Percentiles rank a stretch among this genome's conserved stretches.
These are phyloP conservation scores for Colletotrichum theobromicola DNA, from an alignment of 2,329 filamentous ascomycete genomes.

Conservation along the genomic window DNA sequence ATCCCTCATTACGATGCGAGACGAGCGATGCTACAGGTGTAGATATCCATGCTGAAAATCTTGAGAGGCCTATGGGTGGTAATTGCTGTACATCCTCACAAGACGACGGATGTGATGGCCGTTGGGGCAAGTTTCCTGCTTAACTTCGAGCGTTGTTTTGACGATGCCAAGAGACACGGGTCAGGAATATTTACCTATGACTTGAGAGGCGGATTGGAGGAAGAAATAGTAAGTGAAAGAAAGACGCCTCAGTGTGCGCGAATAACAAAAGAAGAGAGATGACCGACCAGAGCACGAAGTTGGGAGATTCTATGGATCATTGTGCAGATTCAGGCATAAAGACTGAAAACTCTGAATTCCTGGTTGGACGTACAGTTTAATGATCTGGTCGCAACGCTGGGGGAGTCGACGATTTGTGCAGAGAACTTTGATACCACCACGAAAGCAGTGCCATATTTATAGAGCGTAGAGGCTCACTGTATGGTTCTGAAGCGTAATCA, in stretches of 20 bases:
- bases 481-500: background rate
- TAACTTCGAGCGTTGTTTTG: too few relatives aligned
- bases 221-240: rapidly evolving
- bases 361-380: background rate
- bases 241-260: background rate
- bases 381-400: background rate
- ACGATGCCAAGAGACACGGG: background rate
- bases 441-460: background rate
- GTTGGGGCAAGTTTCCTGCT: background rate
- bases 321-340: background rate
- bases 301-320: background rate
- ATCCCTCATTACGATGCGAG: rapidly evolving
- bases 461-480: background rate
- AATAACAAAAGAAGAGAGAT: background rate
- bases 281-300: background rate
- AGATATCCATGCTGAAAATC: background rate
- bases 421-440: background rate
- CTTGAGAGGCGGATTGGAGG: background rate
- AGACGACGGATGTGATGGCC: background rate
- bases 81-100: background rate
- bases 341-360: background rate
- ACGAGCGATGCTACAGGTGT: rapidly evolving
- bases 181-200: background rate
- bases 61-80: rapidly evolving
- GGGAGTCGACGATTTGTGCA: background rate